Evolutionary conservation across 2,329 filamentous ascomycete species (phyloP).

Genomic region (Chaetomiaceae sp.): DNA sequence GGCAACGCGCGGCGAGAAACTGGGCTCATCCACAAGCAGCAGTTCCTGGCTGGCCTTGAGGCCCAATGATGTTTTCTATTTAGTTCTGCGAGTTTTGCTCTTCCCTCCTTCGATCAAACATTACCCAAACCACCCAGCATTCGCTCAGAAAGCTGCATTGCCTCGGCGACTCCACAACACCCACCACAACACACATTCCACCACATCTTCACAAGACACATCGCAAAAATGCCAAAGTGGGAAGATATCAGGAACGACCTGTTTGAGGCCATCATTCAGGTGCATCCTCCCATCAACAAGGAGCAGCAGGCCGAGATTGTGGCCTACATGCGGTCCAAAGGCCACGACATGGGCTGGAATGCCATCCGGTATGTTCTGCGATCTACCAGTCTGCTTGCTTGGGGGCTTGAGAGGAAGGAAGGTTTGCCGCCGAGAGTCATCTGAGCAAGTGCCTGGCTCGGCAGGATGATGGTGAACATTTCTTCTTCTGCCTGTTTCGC

Average conservation of each 20-base stretch:
- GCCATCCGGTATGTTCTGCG: slow-evolving; percentile 31
- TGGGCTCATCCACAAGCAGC: no score
- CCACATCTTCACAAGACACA: not conserved
- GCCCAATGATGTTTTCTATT: no score
- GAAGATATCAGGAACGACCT: slow-evolving; percentile 28
- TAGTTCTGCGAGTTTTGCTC: no score
- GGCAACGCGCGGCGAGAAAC: not conserved
- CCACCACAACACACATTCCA: not conserved
- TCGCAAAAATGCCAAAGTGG: slow-evolving; percentile 29
- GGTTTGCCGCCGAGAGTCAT: not conserved
- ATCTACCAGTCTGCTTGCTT: not conserved
- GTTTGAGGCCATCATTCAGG: slow-evolving; percentile 26
- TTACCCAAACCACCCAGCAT: not conserved
- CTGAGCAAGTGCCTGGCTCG: slow-evolving; percentile 1
- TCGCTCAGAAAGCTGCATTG: not conserved
- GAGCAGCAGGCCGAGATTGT: slow-evolving; percentile 27
- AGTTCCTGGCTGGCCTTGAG: no score
- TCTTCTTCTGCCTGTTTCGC: not conserved
- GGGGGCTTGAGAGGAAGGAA: not conserved
- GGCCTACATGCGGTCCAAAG: slow-evolving; percentile 21
- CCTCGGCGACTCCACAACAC: not conserved
- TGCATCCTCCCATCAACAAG: slow-evolving; percentile 18
- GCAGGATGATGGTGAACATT: no score
- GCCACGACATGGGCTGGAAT: slow-evolving; percentile 32
- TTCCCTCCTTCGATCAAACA: no score